Base-by-base conservation (phyloP, 202 grass and related monocot genomes). In the Bolboschoenoplectus hybrid region DNA sequence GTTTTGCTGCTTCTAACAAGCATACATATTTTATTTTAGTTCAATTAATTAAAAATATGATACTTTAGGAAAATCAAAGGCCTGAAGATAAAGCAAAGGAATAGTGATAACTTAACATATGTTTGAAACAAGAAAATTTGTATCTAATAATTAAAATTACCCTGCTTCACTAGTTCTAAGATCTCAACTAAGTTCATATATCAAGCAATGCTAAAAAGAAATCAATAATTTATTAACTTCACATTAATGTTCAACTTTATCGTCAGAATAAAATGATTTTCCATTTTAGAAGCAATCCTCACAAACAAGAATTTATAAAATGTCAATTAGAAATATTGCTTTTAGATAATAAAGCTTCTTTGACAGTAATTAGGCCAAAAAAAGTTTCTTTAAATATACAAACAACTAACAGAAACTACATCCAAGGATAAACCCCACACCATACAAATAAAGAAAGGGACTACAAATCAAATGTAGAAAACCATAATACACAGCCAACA, bases 381-480 rank as follows among this genome's bases (percentile, higher is more conserved):
- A 2, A 39, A 57, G 11, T 41, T 51, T 58, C 35, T 43, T 57
- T 4, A 43, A n/a, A 1, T 1, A 79, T 19, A 38, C 74, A 58
- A 60, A 40, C 36, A 80, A 80, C 14, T 41, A 14, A 43, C 7
- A 58, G 53, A 58, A 80, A n/a, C 35, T 58, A 58, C 7, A 80
- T 80, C 60, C 17, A 2, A 58, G 14, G 16, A 80, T 80, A 43
- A 80, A 80, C 7, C 10, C 53, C 75, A 60, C 7, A 43, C 20
- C 19, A 58, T 80, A 35, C 19, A 49, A 82, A 16, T 40, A 63
- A 63, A 45, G 3, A 67, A 82, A 82, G 43, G 36, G 43, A 84
- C 13, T 70, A 71, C n/a, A 66, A 39, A 55, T 57, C 32, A 84
- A 50, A 52, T 9, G 56, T 56, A 67, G 49, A 26, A 69, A 57